These are phyloP conservation scores for Ceratobasidium theobromae DNA, from an alignment of 1,284 basidiomycete genomes.

Conservation along the genomic window DNA sequence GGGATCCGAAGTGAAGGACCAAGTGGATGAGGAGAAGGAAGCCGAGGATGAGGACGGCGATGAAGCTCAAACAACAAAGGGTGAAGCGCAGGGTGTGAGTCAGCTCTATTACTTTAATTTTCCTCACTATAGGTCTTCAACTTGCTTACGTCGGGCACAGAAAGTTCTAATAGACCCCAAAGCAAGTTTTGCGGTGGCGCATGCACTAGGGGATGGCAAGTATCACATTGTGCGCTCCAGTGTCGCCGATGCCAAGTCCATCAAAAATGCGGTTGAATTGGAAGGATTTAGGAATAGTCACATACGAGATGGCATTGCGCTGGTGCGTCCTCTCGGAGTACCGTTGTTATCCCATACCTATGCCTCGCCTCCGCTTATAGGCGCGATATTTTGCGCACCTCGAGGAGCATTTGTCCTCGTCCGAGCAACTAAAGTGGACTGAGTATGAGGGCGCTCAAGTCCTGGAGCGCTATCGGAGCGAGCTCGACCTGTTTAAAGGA, in stretches of 20 bases:
- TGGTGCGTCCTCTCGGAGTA: slow-evolving; percentile 47
- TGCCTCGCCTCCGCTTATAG: slow-evolving; percentile 33
- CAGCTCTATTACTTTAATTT: slow-evolving; percentile 22
- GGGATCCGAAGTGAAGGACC: slow-evolving; percentile 47
- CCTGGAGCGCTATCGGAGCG: slow-evolving; percentile 78
- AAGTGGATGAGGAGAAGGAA: slow-evolving; percentile 33
- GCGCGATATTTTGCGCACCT: slow-evolving; percentile 93
- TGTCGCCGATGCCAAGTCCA: slow-evolving; percentile 80
- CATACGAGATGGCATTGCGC: slow-evolving; percentile 86
- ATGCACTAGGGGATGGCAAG: slow-evolving; percentile 53
- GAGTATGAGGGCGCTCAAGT: slow-evolving; percentile 82
- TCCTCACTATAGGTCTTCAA: not conserved
- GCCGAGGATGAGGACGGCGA: not conserved
- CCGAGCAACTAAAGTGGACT: slow-evolving; percentile 60
- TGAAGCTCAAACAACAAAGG: not conserved
- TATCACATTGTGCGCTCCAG: slow-evolving; percentile 62
- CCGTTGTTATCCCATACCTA: not conserved
- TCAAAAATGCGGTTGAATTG: slow-evolving; percentile 86
- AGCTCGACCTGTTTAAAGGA: slow-evolving; percentile 79
- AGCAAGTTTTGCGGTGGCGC: slow-evolving; percentile 6
- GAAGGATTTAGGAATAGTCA: slow-evolving; percentile 89
- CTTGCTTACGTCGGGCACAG: not conserved
- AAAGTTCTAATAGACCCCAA: slow-evolving; percentile 30
- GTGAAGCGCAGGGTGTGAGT: slow-evolving; percentile 15
- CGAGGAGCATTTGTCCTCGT: slow-evolving; percentile 69